Percentiles rank a stretch among this genome's conserved stretches.
phyloP scores from a whole-genome alignment of 306 rosid genomes.

The Fragaria nilgerrensis region DNA sequence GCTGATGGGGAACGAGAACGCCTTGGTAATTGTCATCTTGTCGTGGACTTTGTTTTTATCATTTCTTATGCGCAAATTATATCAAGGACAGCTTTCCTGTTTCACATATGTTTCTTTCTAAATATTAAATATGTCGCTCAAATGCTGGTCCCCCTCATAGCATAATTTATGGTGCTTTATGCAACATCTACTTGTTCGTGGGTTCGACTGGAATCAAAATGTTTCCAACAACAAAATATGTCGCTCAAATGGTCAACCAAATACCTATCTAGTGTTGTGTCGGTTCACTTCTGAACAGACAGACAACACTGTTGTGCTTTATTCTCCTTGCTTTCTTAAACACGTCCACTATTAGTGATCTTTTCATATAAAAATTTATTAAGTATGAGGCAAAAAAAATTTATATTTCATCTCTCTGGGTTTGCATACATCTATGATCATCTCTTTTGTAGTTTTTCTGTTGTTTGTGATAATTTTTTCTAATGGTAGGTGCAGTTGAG shows the following conservation, averaged over 20 bases:
- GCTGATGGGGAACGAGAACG: conserved; percentile 99
- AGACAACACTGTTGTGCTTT: neutral
- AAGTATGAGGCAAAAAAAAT: conserved; percentile 6
- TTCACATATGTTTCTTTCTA: neutral
- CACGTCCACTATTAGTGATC: neutral
- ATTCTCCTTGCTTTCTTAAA: neutral
- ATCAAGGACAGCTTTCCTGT: neutral
- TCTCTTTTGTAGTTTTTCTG: neutral
- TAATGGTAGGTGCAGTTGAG: conserved; percentile 81
- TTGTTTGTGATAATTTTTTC: conserved; percentile 30
- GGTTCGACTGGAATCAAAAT: too few species aligned
- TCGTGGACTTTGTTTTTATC: conserved; percentile 12
- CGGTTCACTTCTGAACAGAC: neutral
- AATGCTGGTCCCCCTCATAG: neutral
- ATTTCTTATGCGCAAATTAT: conserved; percentile 1
- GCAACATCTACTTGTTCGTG: too few species aligned
- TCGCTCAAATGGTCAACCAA: neutral
- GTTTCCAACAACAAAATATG: too few species aligned
- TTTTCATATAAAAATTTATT: neutral
- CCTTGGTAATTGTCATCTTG: conserved; percentile 62
- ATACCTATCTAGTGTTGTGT: neutral
- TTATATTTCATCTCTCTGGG: conserved; percentile 4
- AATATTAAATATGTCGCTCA: neutral
- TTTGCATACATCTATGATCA: neutral
- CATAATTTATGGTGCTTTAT: too few species aligned